Evolutionary conservation across 2,329 filamentous ascomycete genomes (phyloP).

Genomic region (Penicillium sp.): DNA sequence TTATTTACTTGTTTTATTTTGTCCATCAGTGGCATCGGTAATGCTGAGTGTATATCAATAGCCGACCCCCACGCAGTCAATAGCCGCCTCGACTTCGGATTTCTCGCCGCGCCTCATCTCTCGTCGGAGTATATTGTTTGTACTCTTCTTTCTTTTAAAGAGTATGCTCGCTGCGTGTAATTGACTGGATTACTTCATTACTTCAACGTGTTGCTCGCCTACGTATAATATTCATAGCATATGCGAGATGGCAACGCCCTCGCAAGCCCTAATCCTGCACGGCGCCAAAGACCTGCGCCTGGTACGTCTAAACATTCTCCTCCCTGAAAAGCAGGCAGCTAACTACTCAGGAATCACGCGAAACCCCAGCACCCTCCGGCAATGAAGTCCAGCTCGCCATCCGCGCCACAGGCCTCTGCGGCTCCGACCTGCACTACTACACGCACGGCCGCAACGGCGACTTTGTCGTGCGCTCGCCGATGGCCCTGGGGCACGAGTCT

Average conservation of each 20-base stretch:
- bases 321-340: not conserved
- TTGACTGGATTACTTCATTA: no score
- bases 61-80: not conserved
- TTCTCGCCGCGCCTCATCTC: constrained; percentile 8
- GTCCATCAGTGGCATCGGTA: no score
- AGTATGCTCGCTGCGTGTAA: no score
- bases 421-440: constrained; percentile 80
- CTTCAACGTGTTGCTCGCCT: not conserved
- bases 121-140: not conserved
- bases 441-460: constrained; percentile 79
- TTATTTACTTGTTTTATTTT: no score
- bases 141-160: no score
- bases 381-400: constrained; percentile 62
- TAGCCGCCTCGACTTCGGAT: constrained; percentile 9
- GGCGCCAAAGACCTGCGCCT: constrained; percentile 58
- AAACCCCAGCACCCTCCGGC: constrained; percentile 43
- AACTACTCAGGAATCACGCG: constrained; percentile 47
- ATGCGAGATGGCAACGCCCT: not conserved
- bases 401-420: constrained; percentile 65
- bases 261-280: constrained; percentile 52
- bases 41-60: no score
- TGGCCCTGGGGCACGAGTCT: constrained; percentile 76
- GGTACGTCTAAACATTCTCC: constrained; percentile 35
- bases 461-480: constrained; percentile 75
- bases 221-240: no score